phyloP scores from a whole-genome alignment of 2,329 filamentous ascomycete genomes.

The Amauroascus verrucosus region DNA sequence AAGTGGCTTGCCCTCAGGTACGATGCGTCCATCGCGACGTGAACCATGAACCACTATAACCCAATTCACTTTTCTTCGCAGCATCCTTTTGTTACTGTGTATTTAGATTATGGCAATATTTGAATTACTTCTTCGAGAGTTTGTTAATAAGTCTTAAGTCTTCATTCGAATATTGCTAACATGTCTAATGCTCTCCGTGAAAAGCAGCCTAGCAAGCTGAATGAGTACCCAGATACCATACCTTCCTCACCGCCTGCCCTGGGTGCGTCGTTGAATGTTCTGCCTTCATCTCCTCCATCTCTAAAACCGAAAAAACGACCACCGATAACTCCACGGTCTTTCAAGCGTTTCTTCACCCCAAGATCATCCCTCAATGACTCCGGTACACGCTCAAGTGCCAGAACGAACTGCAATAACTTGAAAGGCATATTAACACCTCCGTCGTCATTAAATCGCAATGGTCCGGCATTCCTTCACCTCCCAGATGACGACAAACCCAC shows the following conservation, averaged over 20 bases:
- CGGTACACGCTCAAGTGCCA: constrained; percentile 27
- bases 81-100: not conserved
- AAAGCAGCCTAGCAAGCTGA: constrained; percentile 8
- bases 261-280: constrained; percentile 20
- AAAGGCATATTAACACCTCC: constrained; percentile 32
- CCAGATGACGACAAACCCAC: constrained; percentile 23
- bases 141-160: not conserved
- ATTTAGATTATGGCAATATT: constrained; percentile 1
- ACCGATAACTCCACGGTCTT: constrained; percentile 43
- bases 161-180: not conserved
- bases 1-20: constrained; percentile 8
- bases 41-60: not conserved
- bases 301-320: constrained; percentile 37
- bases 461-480: constrained; percentile 33
- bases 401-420: constrained; percentile 37
- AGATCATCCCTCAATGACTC: constrained; percentile 32
- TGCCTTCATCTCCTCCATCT: constrained; percentile 36
- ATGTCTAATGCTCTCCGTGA: constrained; percentile 11
- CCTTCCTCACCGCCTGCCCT: constrained; percentile 17
- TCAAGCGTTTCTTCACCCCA: constrained; percentile 43
- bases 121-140: constrained; percentile 2
- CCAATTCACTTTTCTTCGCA: not conserved
- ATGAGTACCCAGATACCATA: constrained; percentile 11
- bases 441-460: constrained; percentile 32
- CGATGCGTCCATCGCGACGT: constrained; percentile 3